Evolutionary conservation across 139 green algal genomes (phyloP), one percentile per base, ranked within the genome.

Genomic region (Closterium sp.): DNA sequence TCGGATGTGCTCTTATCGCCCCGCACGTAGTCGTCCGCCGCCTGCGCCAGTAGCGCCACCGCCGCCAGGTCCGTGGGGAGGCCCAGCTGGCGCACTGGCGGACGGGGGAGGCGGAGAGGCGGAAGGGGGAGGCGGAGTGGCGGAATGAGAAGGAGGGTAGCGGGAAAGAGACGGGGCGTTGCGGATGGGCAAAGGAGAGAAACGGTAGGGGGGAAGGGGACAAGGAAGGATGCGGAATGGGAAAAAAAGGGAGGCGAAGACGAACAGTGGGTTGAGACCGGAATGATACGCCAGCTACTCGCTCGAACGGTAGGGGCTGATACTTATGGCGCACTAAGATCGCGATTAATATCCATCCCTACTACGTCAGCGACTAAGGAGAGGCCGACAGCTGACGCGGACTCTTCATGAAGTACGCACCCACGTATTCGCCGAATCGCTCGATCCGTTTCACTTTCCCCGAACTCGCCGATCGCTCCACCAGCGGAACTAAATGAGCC

Each of bases 1-100:
- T 94, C 91, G 28, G 38, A 28, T 30, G 22, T 88, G 87, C 31
- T 89, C 91, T 94, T 94, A 89, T 94, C 87, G 29, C 91, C 91
- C 45, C 31, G 9, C 87, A 94, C n/a, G 87, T 94, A 94, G 87
- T 91, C 45, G 28, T 91, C 87, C 10, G 91, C 91, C 24, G 73
- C 91, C 91, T 91, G 38, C 28, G 73, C 86, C 22, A 93, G 31
- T 27, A 88, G 29, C 17, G 84, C 27, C 19, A 28, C 62, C 24
- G n/a, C 62, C 17, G 32, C 31, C 9, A 45, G 11, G 79, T 70
- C 62, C 22, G 30, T 31, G 1, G 62, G 79, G 21, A 92, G 21
- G 32, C 89, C 89, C 79, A 92, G 28, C 89, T 92, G 89, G 31
- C 89, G 89, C 45, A 89, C 89, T 92, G 89, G 86, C 31, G 13